Evolutionary conservation across 169 alveolate genomes (phyloP), one percentile per base, ranked within the genome.

Genomic region (Plasmodium sp.): DNA sequence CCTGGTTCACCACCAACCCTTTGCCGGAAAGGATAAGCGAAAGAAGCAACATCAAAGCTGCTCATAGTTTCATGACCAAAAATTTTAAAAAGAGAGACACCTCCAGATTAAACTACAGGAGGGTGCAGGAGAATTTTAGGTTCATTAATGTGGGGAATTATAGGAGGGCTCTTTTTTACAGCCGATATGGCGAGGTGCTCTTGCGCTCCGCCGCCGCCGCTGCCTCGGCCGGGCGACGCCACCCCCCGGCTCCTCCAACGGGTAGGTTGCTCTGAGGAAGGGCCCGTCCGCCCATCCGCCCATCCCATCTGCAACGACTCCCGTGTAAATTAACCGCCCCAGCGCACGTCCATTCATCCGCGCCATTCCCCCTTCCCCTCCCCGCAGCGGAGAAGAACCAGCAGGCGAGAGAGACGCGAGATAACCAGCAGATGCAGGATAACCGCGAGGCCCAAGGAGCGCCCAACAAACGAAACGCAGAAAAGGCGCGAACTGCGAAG

Each of bases 1-100:
- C 98, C 9, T 96, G 97, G 97, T 96, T 96, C 82, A 93, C 51
- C 71, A 86, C 36, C 16, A 83, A 84, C 33, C 97, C 97, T 41
- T 83, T 93, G 4, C 95, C 96, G 2, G 92, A 93, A 45, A 81
- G 75, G 6, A 73, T 96, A 51, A 90, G 80, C n/a, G 92, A 94
- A 74, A 93, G 97, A 36, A 58, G 86, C 36, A 95, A 94, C 58
- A 95, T 96, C 7, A 95, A 94, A 95, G 98, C 95, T 27, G 98
- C 98, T 27, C 98, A 96, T 92, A 96, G 97, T 75, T 96, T 92
- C 90, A 96, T 96, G 98, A 95, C 97, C 1, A 96, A 95, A 90
- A 96, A 93, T 79, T 97, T 95, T 82, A 95, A 96, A 54, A 95
- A 95, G 83, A 92, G 97, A 45, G 98, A 95, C 27, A 33, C 43